Base-by-base conservation (phyloP, 495 filamentous ascomycete genomes). In the Viridothelium virens region DNA sequence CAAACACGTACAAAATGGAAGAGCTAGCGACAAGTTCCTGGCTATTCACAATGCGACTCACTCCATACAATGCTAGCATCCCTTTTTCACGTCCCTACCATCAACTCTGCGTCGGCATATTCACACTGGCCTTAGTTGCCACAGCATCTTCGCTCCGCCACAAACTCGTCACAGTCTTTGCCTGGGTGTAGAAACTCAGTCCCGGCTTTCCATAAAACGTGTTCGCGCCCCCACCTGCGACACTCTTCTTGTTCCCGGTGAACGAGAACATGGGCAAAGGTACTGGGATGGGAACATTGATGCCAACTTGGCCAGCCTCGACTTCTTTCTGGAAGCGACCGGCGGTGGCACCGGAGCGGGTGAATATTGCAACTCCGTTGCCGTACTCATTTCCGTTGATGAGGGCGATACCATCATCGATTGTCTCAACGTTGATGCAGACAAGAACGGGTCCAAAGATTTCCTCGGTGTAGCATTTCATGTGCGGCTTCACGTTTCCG, bases 401-500 rank as follows among this genome's bases (percentile, higher is more conserved):
- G 18, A 85, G 74, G 44, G 79, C 77, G 67, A 87, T 85, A 67
- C 85, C 86, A 46, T 92, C 91, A 69, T 96, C 91, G 10, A 97
- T 82, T 1, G 89, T 93, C 61, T 88, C 86, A 14, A 89, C 87
- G 71, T 92, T 90, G 14, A 94, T 76, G 78, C 89, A 92, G 46
- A 96, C 89, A 46, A 96, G 83, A 38, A 99, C 94, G 2, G 94
- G 94, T 3, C 94, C 94, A 74, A 99, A 99, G 77, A 99, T 96
- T 76, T 99, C 94, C 75, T 97, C 89, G 64, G 78, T 86, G 83
- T 99, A 99, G 84, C 94, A 99, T 70, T 80, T 83, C 95, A 97
- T 97, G 63, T 89, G 80, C 0, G 90, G 85, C 63, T 89, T 96
- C 38, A 99, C 93, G 77, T 95, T 89, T 69, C 89, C 85, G 78